Evolutionary conservation across 176 grass and related monocot genomes (phyloP).

Genomic region (Oryza meyeriana): DNA sequence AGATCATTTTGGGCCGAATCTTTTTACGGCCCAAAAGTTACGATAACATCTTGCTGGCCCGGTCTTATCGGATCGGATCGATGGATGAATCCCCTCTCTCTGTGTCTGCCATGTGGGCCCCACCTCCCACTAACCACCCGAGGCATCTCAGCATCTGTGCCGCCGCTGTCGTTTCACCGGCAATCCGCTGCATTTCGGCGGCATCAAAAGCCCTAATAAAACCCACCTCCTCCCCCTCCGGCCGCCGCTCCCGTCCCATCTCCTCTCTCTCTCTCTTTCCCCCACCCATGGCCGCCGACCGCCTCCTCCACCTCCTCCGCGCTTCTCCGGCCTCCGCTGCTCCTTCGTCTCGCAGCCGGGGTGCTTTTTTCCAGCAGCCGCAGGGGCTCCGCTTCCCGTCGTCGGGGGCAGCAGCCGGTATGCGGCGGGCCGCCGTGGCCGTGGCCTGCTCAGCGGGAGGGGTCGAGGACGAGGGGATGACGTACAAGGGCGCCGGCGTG

Average conservation of each 20-base stretch:
- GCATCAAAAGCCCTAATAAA: neutral
- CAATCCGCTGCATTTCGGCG: too few relatives aligned
- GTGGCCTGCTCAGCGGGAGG: constrained; percentile 31
- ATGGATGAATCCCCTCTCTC: too few relatives aligned
- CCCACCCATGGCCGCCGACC: constrained; percentile 41
- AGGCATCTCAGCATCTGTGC: too few relatives aligned
- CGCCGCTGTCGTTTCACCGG: too few relatives aligned
- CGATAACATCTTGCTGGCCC: too few relatives aligned
- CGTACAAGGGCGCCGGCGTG: constrained; percentile 81
- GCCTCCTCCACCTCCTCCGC: constrained; percentile 38
- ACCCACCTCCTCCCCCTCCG: neutral
- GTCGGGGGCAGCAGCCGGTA: neutral
- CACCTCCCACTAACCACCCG: neutral
- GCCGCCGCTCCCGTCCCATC: too few relatives aligned
- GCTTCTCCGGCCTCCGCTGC: neutral
- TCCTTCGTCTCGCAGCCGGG: neutral
- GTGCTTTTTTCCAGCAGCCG: neutral
- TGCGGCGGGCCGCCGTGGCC: constrained; percentile 18
- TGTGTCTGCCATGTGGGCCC: neutral
- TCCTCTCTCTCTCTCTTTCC: neutral
- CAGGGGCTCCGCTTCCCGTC: neutral
- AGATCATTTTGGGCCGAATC: too few relatives aligned
- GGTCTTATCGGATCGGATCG: too few relatives aligned
- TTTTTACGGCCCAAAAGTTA: too few relatives aligned
- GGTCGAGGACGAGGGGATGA: constrained; percentile 29